Evolutionary conservation across 1,284 basidiomycete species (phyloP), one percentile per base, ranked within the genome.

Genomic region (Cutaneotrichosporon cavernicola): DNA sequence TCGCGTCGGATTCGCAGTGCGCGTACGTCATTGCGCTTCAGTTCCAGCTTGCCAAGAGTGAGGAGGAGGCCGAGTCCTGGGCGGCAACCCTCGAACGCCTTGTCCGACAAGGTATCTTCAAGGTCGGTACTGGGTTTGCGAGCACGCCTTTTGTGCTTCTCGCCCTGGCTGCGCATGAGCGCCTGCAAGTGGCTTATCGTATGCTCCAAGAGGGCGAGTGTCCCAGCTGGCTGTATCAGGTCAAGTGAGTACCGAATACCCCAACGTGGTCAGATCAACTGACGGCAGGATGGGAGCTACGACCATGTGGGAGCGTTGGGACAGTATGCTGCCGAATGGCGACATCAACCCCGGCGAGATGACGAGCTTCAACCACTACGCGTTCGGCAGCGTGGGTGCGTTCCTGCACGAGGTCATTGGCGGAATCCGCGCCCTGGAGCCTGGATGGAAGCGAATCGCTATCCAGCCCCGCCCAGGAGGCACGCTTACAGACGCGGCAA

Each of bases 351-450:
- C 71, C 0, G 64, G 64, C 21, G 69, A 78, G 55, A 80, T 80
- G 78, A 80, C 78, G 0, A 71, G 68, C 0, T 78, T 80, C 68
- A 80, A 80, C 64, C 78, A 80, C 56, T 80, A 77, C 64, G 77
- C 78, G 4, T 66, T 80, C 10, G 78, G 78, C 4, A 58, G 73
- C 6, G 76, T 77, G 16, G 76, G 75, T 0, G 40, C 60, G 2
- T 79, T 78, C 64, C 61, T 80, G 66, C 75, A 80, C 64, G 21
- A 26, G 7, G 62, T 56, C 18, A 65, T 79, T 21, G 78, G 73
- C 14, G 78, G 78, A 36, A 62, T 80, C 3, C 46, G 68, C 2
- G 67, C 73, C 0, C 31, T 69, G 26, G 34, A 57, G 8, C 67
- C 72, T 2, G 77, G 78, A 11, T 80, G 72, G 72, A 70, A 69